Evolutionary conservation across 257 asterid species (phyloP), one percentile per base, ranked within the genome.

Genomic region (Ligustrum vulgare): DNA sequence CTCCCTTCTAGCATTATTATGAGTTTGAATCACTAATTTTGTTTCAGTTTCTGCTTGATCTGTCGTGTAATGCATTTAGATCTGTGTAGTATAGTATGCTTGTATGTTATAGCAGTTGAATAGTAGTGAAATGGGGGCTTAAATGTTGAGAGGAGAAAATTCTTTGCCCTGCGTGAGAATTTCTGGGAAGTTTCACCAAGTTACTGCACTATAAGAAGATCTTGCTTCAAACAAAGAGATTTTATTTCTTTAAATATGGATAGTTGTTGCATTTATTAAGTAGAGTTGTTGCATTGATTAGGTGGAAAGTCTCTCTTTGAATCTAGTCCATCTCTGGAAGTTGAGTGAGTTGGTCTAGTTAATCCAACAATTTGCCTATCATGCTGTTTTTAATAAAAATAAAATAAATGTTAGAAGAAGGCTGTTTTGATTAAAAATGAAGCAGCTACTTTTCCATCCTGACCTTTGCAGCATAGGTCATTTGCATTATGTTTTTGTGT

Each of bases 11-110:
- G 2, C 23, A 10, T 71, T 73, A 28, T 56, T 34, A 8, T 15
- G 72, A 51, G 25, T 62, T 67, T 8, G 58, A 51, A 32, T 34
- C 63, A 34, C 13, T 23, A 33, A 39, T 76, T 72, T 36, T 56
- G 51, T 10, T 54, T 62, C 41, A 2, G 2, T 54, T 39, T 79
- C 33, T 67, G 75, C n/a, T 11, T 73, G 70, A 22, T 78, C n/a
- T 47, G 67, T 32, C 4, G 64, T 49, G 69, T 62, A 66, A 37
- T 72, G 82, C 72, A 23, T 66, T 79, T 66, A n/a, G 88, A 84
- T 86, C 85, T 75, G 79, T 80, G 68, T 11, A 18, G 77, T 54
- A 54, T 11, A 18, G 77, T 54, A 54, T 35, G 54, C 7, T n/a
- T 47, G 16, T 34, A 5, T 65, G 65, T 25, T 72, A 47, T 36